Evolutionary conservation across 345 rosid genomes (phyloP).

Genomic region (Murraya paniculata): DNA sequence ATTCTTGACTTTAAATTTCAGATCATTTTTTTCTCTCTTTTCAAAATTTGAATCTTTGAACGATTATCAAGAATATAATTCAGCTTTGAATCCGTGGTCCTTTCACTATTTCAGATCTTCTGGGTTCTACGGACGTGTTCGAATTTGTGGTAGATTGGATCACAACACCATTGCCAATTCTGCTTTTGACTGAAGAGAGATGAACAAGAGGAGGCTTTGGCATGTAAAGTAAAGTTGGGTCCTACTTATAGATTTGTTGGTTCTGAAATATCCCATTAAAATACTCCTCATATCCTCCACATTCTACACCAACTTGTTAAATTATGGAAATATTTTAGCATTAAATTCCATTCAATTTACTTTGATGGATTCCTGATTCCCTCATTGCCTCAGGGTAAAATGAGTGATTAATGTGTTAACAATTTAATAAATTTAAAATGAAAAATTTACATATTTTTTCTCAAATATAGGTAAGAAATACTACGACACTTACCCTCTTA

Average conservation of each 20-base stretch:
- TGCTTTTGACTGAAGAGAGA: conserved; percentile 30
- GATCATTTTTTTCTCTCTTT: neutral
- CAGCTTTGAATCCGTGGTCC: conserved; percentile 23
- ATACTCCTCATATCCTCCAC: neutral
- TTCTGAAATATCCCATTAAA: conserved; percentile 21
- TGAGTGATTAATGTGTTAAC: no score
- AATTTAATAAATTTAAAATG: no score
- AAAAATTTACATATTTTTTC: no score
- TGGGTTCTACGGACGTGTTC: conserved; percentile 6
- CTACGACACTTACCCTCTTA: no score
- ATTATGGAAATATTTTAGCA: no score
- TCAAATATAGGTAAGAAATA: no score
- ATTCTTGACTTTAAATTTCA: conserved; percentile 14
- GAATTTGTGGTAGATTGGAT: conserved; percentile 13
- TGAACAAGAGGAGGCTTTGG: neutral
- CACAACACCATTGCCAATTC: conserved; percentile 5
- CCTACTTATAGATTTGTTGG: conserved; percentile 23
- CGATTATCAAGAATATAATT: conserved; percentile 3
- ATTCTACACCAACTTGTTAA: neutral
- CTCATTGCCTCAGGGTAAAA: no score
- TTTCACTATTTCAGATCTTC: neutral
- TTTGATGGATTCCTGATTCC: neutral
- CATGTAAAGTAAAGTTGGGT: conserved; percentile 1
- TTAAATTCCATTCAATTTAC: neutral
- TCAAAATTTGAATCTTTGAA: conserved; percentile 25